These are phyloP conservation scores for Prunus fruticosa DNA, from an alignment of 306 rosid genomes.

Conservation along the genomic window DNA sequence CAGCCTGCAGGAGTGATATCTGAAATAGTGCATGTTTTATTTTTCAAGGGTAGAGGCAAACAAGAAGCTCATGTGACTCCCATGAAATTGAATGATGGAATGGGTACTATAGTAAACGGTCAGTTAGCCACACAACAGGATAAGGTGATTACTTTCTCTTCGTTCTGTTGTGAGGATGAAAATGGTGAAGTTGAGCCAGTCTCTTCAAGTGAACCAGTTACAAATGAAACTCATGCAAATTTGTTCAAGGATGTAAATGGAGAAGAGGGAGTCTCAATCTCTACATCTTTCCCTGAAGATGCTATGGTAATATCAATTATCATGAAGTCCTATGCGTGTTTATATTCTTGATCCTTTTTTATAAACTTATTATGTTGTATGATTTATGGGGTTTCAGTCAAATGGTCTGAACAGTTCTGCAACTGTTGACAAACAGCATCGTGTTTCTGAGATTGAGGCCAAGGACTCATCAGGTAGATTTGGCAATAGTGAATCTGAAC, in stretches of 20 bases:
- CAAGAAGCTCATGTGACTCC: conserved; percentile 28
- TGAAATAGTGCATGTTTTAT: not conserved
- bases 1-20: not conserved
- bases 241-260: conserved; percentile 17
- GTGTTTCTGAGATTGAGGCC: conserved; percentile 26
- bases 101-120: conserved; percentile 20
- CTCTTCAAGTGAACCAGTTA: conserved; percentile 21
- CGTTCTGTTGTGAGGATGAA: conserved; percentile 28
- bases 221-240: conserved; percentile 35
- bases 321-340: conserved; percentile 10
- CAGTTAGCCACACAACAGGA: conserved; percentile 27
- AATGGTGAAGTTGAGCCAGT: conserved; percentile 27
- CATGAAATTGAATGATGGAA: conserved; percentile 21
- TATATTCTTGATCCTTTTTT: conserved; percentile 7
- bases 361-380: conserved; percentile 6
- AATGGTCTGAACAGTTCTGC: conserved; percentile 28
- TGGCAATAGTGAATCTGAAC: conserved; percentile 28
- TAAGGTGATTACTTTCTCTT: conserved; percentile 20
- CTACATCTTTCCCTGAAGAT: conserved; percentile 21
- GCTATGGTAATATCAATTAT: conserved; percentile 28
- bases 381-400: conserved; percentile 48
- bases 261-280: conserved; percentile 25
- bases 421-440: conserved; percentile 23
- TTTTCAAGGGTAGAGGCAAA: conserved; percentile 2
- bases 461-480: conserved; percentile 29